These are phyloP conservation scores for Kalmanozyma brasiliensis DNA, from an alignment of 1,284 basidiomycete genomes.

Conservation along the genomic window DNA sequence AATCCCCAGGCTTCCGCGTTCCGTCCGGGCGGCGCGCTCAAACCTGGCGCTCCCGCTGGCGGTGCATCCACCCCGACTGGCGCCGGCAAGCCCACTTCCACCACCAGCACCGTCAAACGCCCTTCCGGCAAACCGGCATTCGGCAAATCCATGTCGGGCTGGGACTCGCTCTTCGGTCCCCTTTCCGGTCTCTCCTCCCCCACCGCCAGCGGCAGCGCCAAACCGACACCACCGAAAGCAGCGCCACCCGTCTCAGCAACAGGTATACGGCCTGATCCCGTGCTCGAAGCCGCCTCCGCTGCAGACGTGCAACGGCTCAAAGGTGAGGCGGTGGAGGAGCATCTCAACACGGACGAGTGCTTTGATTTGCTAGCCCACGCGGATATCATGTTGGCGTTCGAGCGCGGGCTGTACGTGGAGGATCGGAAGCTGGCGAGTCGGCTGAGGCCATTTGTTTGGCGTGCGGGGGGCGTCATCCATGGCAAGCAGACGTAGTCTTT, in stretches of 20 bases:
- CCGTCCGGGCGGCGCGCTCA: slow-evolving; percentile 20
- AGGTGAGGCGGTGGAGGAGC: slow-evolving; percentile 5
- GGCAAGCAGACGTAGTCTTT: too few relatives aligned
- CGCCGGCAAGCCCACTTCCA: slow-evolving; percentile 4
- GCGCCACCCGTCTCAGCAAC: slow-evolving; percentile 11
- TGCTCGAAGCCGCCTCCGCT: slow-evolving; percentile 17
- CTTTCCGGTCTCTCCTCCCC: slow-evolving; percentile 25
- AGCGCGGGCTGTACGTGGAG: slow-evolving; percentile 20
- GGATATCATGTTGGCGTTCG: slow-evolving; percentile 53
- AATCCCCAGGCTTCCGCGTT: slow-evolving; percentile 39
- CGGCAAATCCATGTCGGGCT: slow-evolving; percentile 46
- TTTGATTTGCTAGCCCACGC: slow-evolving; percentile 52
- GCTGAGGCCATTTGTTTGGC: slow-evolving; percentile 22
- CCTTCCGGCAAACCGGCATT: slow-evolving; percentile 29
- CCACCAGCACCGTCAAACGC: slow-evolving; percentile 14
- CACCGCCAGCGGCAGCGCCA: slow-evolving; percentile 10
- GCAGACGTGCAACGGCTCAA: slow-evolving; percentile 18
- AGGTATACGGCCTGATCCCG: slow-evolving; percentile 34
- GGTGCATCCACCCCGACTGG: slow-evolving; percentile 14
- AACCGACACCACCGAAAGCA: slow-evolving; percentile 13
- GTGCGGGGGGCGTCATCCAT: slow-evolving; percentile 14
- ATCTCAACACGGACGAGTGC: slow-evolving; percentile 39
- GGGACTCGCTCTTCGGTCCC: slow-evolving; percentile 49
- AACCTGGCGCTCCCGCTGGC: slow-evolving; percentile 4
- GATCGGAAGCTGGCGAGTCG: slow-evolving; percentile 21